phyloP scores from a whole-genome alignment of 352 stramenopile species.

The Halophytophthora polymorphica region DNA sequence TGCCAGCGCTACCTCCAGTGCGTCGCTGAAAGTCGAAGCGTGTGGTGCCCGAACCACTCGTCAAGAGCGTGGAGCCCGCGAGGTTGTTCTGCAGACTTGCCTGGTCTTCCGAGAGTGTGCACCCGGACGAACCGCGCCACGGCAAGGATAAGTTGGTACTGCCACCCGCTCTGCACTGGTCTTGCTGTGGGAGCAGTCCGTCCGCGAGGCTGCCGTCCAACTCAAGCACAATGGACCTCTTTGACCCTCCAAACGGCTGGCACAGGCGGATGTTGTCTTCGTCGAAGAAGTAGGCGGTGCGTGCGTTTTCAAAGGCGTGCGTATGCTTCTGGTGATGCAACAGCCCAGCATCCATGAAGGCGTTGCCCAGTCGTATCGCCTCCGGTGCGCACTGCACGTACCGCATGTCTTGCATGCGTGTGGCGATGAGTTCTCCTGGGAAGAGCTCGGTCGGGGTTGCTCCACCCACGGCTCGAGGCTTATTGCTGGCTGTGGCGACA shows the following conservation, averaged over 20 bases:
- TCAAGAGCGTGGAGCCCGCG: slow-evolving; percentile 7
- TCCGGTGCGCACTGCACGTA: slow-evolving; percentile 28
- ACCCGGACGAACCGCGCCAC: slow-evolving; percentile 4
- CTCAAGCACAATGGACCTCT: slow-evolving; percentile 4
- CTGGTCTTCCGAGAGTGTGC: slow-evolving; percentile 13
- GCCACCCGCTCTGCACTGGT: neutral
- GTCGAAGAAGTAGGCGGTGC: slow-evolving; percentile 40
- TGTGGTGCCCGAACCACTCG: slow-evolving; percentile 1
- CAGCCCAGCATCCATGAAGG: slow-evolving; percentile 43
- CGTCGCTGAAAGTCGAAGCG: slow-evolving; percentile 2
- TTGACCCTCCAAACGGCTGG: slow-evolving; percentile 14
- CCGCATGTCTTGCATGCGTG: slow-evolving; percentile 25
- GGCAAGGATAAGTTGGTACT: slow-evolving; percentile 2
- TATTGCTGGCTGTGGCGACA: slow-evolving; percentile 14
- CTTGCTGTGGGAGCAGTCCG: slow-evolving; percentile 13
- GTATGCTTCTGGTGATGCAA: slow-evolving; percentile 49
- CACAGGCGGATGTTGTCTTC: slow-evolving; percentile 31
- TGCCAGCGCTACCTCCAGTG: neutral
- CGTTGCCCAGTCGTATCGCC: slow-evolving; percentile 39
- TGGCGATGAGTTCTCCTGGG: slow-evolving; percentile 28
- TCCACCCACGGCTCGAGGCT: neutral
- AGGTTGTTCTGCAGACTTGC: slow-evolving; percentile 17
- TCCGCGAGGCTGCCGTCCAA: slow-evolving; percentile 2
- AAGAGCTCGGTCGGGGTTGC: slow-evolving; percentile 20
- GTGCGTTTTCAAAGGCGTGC: slow-evolving; percentile 27